A percentile compares a stretch with the other conserved stretches of the same genome.
These are phyloP conservation scores for Leishmania major DNA, from an alignment of 208 protist genomes.

Conservation along the genomic window DNA sequence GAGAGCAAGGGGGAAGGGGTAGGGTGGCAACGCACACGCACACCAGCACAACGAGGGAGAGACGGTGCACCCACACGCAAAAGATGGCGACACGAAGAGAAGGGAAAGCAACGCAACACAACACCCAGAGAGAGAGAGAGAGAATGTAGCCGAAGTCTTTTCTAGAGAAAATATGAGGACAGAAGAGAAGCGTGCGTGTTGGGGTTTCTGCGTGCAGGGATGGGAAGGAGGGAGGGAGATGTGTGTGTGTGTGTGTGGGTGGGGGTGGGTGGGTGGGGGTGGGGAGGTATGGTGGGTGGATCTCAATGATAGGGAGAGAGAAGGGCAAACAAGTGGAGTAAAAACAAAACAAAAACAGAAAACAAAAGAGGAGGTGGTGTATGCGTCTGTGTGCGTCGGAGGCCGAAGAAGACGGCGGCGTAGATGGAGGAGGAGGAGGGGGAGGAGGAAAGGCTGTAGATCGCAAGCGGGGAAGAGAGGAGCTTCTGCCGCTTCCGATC, in stretches of 20 bases:
- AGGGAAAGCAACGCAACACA: background rate
- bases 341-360: background rate
- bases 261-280: background rate
- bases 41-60: background rate
- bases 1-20: background rate
- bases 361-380: background rate
- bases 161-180: constrained; percentile 5
- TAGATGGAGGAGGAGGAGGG: too few relatives aligned
- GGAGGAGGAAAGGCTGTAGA: background rate
- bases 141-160: constrained; percentile 4
- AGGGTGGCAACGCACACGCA: background rate
- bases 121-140: background rate
- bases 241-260: background rate
- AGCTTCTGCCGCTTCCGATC: background rate
- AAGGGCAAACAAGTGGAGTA: background rate
- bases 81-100: background rate
- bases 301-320: background rate
- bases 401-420: background rate
- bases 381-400: background rate
- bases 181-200: background rate
- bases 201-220: background rate
- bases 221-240: background rate
- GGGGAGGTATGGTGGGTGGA: background rate
- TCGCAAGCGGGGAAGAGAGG: background rate
- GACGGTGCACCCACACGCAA: background rate